Percentiles rank a stretch among this genome's conserved stretches.
Evolutionary conservation across 2,329 filamentous ascomycete genomes (phyloP).

Genomic region (Talaromyces sp.): DNA sequence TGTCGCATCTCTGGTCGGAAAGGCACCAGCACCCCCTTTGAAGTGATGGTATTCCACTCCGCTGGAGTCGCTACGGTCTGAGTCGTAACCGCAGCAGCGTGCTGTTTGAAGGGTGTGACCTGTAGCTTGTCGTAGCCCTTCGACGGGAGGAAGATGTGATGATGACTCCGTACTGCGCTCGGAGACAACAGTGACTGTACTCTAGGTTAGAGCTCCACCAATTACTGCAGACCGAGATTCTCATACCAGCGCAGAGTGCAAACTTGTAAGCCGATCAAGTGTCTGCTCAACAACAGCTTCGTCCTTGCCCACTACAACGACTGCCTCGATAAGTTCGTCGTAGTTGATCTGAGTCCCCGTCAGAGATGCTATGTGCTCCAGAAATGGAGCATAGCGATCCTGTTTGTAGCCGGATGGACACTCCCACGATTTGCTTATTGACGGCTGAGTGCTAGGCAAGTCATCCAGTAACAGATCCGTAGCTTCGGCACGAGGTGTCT

Average conservation of each 20-base stretch:
- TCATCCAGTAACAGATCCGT: not conserved
- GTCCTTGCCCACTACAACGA: constrained; percentile 24
- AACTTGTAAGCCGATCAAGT: constrained; percentile 23
- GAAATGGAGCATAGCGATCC: constrained; percentile 7
- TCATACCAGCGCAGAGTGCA: constrained; percentile 28
- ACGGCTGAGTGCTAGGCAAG: not conserved
- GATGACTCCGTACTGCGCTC: not conserved
- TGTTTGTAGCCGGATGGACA: not conserved
- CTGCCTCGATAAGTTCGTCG: constrained; percentile 19
- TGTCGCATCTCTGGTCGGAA: not conserved
- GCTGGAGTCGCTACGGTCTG: not conserved
- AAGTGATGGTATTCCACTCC: not conserved
- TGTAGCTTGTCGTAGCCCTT: not conserved
- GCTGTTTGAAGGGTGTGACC: not conserved
- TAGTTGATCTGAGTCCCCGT: constrained; percentile 26
- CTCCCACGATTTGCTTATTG: not conserved
- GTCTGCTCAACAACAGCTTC: constrained; percentile 25
- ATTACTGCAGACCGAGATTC: not conserved
- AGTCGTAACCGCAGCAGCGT: not conserved
- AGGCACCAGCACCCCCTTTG: not conserved
- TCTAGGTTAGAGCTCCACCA: not conserved
- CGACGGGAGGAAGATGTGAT: constrained; percentile 1
- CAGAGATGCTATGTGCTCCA: not conserved
- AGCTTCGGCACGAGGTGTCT: not conserved
- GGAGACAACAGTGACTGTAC: not conserved